A percentile compares a stretch with the other conserved stretches of the same genome.
Evolutionary conservation across 768 basidiomycete genomes (phyloP).

Genomic region (Pholiota microspora): DNA sequence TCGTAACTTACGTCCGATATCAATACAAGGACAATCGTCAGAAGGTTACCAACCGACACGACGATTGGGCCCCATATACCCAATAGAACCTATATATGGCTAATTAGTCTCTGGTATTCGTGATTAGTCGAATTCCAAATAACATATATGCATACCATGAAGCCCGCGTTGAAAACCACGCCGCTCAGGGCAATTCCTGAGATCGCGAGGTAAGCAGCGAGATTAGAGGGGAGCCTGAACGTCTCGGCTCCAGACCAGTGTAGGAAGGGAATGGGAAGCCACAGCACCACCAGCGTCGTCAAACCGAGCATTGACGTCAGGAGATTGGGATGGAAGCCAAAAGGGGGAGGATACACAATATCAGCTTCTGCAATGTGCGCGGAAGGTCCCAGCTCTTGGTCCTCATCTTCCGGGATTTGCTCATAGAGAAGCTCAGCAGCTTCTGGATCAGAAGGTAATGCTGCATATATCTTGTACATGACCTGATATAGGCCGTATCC

Average conservation of each 20-base stretch:
- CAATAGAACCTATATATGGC: constrained; percentile 58
- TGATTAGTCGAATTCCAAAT: too few species aligned
- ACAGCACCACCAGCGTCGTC: constrained; percentile 68
- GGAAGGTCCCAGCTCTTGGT: constrained; percentile 14
- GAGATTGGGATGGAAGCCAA: constrained; percentile 83
- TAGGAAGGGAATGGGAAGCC: constrained; percentile 77
- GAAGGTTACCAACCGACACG: constrained; percentile 85
- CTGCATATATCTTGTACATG: constrained; percentile 77
- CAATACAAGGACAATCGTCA: constrained; percentile 91
- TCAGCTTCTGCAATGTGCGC: constrained; percentile 24
- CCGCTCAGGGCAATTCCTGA: constrained; percentile 69
- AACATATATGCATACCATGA: constrained; percentile 57
- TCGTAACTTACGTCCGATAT: constrained; percentile 59
- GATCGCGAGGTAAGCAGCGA: constrained; percentile 48
- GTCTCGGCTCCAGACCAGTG: constrained; percentile 63
- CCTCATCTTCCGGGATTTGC: constrained; percentile 38
- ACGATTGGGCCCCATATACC: constrained; percentile 88
- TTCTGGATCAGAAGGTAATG: constrained; percentile 66
- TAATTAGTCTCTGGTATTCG: constrained; percentile 3
- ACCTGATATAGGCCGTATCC: constrained; percentile 81
- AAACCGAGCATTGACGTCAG: constrained; percentile 80
- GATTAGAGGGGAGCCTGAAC: constrained; percentile 62
- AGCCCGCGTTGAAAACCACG: constrained; percentile 78
- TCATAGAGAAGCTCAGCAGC: constrained; percentile 42
- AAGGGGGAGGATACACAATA: constrained; percentile 58